Base-by-base conservation (phyloP, 495 filamentous ascomycete genomes). In the Neurospora pannonica region DNA sequence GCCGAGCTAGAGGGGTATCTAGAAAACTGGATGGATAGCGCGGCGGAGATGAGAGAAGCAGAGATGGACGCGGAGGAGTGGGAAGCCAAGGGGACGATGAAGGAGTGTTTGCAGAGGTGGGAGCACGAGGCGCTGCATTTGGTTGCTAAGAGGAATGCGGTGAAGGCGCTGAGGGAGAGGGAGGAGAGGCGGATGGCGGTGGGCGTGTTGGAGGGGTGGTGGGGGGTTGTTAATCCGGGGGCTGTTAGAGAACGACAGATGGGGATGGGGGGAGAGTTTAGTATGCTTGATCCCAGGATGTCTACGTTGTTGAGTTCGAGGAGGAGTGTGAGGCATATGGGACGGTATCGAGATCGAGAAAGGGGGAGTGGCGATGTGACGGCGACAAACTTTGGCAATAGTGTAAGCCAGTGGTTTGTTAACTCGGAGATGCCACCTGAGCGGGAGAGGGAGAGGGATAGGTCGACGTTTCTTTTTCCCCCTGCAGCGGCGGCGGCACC, bases 41-140 rank as follows among this genome's bases (percentile, higher is more conserved):
- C 77, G 24, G 48, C 75, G 1, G 77, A 80, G 28, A 48, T 42
- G 13, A 71, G 69, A n/a, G 80, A 78, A 60, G 46, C 46, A 60
- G 70, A 75, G 48, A 54, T 54, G 46, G 79, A 80, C 13, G 81
- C 81, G 15, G 34, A 75, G 34, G 75, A 83, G 38, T 77, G 74
- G 42, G 81, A 81, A 71, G 70, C 71, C 0, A 77, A 77, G 21
- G 62, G 75, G 34, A 77, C 71, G 3, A 72, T 76, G 4, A 71
- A 37, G 9, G 31, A 38, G 4, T 77, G 75, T 46, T 76, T 74
- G 75, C 72, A 75, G 31, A 70, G 36, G 11, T 82, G 80, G 80
- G 81, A 81, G 46, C 79, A 79, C n/a, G 75, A 83, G 40, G 69
- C 70, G 3, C 72, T 83, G 5, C 80, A 82, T 72, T 43, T 75